Conservation (phyloP, 2,329 filamentous ascomycete species). For the Sporothrix brasiliensis region DNA sequence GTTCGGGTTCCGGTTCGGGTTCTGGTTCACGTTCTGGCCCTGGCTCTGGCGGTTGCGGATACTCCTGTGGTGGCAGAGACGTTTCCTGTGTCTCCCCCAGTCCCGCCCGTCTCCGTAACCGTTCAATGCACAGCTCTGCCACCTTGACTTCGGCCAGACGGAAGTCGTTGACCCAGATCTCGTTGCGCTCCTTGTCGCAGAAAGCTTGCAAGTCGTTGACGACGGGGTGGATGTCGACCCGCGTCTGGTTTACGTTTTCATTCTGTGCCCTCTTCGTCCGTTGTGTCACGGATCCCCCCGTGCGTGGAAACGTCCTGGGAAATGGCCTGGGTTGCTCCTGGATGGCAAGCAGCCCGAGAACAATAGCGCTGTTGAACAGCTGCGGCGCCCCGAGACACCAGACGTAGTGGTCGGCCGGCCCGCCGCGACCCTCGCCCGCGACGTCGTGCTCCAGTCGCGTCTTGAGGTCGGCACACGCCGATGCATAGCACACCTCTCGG, state of each 20-base stretch:
- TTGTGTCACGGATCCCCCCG: conserved; percentile 30
- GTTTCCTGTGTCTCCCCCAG: background rate
- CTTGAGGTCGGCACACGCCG: conserved; percentile 47
- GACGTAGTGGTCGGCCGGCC: conserved; percentile 42
- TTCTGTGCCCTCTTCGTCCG: too few species aligned
- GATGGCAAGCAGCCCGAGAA: conserved; percentile 45
- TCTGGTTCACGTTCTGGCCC: background rate
- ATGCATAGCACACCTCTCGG: conserved; percentile 47
- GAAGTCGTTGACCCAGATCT: conserved; percentile 49
- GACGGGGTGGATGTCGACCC: background rate
- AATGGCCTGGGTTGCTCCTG: conserved; percentile 41
- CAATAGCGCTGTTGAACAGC: conserved; percentile 49
- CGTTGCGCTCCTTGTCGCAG: conserved; percentile 47
- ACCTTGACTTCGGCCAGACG: conserved; percentile 48
- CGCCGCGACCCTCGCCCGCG: conserved; percentile 40
- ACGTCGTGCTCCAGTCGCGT: conserved; percentile 42
- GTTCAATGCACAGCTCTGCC: conserved; percentile 46
- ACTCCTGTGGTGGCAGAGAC: background rate
- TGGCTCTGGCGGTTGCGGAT: background rate
- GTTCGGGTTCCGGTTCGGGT: too few species aligned
- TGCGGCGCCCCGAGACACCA: conserved; percentile 45
- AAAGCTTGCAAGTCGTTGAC: conserved; percentile 47
- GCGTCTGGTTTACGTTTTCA: too few species aligned
- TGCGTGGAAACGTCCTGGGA: conserved; percentile 38
- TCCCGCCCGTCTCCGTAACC: conserved; percentile 1